Evolutionary conservation across 805 yeast genomes (phyloP), one percentile per base, ranked within the genome.

Genomic region (Novakomyces olei): DNA sequence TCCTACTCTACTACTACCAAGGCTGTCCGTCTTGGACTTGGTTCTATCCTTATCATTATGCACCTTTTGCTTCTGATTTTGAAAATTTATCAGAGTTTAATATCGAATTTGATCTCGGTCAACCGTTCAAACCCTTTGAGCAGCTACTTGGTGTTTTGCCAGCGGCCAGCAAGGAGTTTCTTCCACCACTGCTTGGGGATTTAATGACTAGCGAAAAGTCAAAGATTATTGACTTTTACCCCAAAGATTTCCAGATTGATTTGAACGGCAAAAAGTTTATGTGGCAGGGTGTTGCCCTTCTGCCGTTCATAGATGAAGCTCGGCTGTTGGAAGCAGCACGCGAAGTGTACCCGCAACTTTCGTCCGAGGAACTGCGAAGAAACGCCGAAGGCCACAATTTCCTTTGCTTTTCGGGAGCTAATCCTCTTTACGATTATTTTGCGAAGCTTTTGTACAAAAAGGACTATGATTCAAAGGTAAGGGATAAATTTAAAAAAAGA

Each of bases 1-100:
- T 74, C 1, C 59, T 88, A 40, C 54, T 79, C 34, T 88, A 88
- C 51, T 88, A 88, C 54, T 85, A 79, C 51, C 96, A 88, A 53
- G 96, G 95, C 2, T 85, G 96, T 55, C 92, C 93, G 0, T 85
- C 96, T 0, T 88, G 99, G 99, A 72, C 72, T 35, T 88, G 98
- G 98, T 88, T 69, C 51, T 88, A 74, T 45, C 98, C 96, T 0
- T 85, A 73, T 49, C 96, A 88, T 48, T 91, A 88, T 55, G 96
- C 98, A 0, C 99, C 99, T 15, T 83, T 88, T 61, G 96, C 95
- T 0, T 65, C 73, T 4, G 99, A 88, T 50, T 77, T 88, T 45
- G 58, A 51, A 2, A 66, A 69, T 30, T 46, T 75, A 27, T 48
- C 50, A 7, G 46, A 45, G 16, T 42, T 66, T 15, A 44, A 52